Conservation (phyloP, 2,329 filamentous ascomycete species). For the Colletotrichum cordylinicola region DNA sequence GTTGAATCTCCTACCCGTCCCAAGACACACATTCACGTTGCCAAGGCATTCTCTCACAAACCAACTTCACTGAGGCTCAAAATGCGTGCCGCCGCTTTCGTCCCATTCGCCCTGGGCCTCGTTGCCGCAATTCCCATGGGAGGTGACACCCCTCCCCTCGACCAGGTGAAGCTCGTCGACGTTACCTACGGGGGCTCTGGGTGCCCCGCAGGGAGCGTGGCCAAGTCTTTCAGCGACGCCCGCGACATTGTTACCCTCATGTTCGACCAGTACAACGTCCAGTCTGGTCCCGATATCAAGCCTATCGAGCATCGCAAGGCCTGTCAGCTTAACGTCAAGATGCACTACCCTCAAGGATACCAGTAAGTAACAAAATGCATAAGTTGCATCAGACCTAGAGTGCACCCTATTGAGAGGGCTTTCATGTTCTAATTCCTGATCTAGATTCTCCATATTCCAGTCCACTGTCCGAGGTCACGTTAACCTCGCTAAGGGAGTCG, state of each 20-base stretch:
- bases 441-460: slow-evolving; percentile 48
- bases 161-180: slow-evolving; percentile 29
- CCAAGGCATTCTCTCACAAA: neutral
- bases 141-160: slow-evolving; percentile 23
- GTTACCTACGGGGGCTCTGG: slow-evolving; percentile 32
- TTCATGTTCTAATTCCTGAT: neutral
- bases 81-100: neutral
- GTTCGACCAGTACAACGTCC: slow-evolving; percentile 56
- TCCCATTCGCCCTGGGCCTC: slow-evolving; percentile 2
- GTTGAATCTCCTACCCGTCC: neutral
- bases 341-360: slow-evolving; percentile 56
- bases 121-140: slow-evolving; percentile 2
- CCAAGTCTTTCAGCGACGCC: slow-evolving; percentile 28
- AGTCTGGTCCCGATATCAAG: slow-evolving; percentile 48
- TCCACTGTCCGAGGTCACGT: slow-evolving; percentile 59
- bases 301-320: slow-evolving; percentile 54
- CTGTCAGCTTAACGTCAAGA: slow-evolving; percentile 58
- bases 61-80: neutral
- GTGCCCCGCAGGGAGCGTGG: slow-evolving; percentile 30
- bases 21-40: neutral
- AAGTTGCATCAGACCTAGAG: accelerated
- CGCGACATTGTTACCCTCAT: slow-evolving; percentile 50
- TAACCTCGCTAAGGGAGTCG: slow-evolving; percentile 48
- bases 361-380: slow-evolving; percentile 34
- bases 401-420: neutral